Base-by-base conservation (phyloP, 148 eudicot genomes). In the Diospyros kaki region DNA sequence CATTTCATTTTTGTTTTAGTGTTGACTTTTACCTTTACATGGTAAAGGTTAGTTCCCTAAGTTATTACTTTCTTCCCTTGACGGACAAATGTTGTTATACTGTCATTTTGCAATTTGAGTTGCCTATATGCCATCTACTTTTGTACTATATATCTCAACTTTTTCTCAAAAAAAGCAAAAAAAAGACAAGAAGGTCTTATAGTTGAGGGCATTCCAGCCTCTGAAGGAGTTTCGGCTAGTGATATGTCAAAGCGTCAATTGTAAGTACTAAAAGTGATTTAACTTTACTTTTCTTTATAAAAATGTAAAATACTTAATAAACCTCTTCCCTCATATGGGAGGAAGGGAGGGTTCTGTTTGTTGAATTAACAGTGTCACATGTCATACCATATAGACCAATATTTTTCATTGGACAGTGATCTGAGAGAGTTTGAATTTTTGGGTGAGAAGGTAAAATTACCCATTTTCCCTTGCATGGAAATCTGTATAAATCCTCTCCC, bases 171-270 rank as follows among this genome's bases (percentile, higher is more conserved):
- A 68, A 14, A 68, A n/a, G n/a, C n/a, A n/a, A 97, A 97, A 95
- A 28, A 28, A 28, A 28, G 28, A 28, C 28, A 28, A 28, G 28
- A 28, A 28, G 28, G 28, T 73, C 87, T 90, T 71, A 95, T 95
- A 77, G 59, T 85, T 60, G 96, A 95, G 88, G 96, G 91, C 54
- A 90, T 96, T 58, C 89, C 96, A 62, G 97, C 99, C 78, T 94
- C 97, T 52, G 89, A 85, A 87, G 99, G 98, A 59, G 94, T 95
- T 86, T 92, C 99, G 54, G 84, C 84, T 6, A 86, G 80, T 66
- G 99, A 95, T 81, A 75, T 90, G 89, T 72, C 82, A 59, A 95
- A 93, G 82, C 96, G 97, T 68, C 90, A 89, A 84, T 45, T 54
- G 99, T 95, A 84, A 90, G 96, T 82, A 17, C 10, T 15, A 48